A percentile compares a stretch with the other conserved stretches of the same genome.
Evolutionary conservation across 2,329 filamentous ascomycete species (phyloP).

Genomic region (Cladosporium sp.): DNA sequence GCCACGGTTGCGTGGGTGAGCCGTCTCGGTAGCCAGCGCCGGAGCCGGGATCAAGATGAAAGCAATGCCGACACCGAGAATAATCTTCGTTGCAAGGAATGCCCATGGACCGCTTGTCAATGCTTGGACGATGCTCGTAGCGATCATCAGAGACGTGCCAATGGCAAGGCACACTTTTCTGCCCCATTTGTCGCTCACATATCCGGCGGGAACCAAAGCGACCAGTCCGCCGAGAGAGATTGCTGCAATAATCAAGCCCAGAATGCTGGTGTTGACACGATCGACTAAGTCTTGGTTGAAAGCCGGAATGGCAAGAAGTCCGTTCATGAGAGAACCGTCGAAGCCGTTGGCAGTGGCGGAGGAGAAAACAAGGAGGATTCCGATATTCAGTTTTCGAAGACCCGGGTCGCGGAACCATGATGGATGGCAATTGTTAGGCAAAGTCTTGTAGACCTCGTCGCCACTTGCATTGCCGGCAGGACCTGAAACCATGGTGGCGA

Average conservation of each 20-base stretch:
- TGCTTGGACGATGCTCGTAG: slow-evolving; percentile 1
- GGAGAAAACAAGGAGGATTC: slow-evolving; percentile 13
- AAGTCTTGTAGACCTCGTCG: slow-evolving; percentile 17
- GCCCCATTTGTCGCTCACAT: slow-evolving; percentile 21
- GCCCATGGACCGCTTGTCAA: slow-evolving; percentile 12
- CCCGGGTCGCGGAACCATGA: slow-evolving; percentile 20
- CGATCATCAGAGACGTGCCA: slow-evolving; percentile 36
- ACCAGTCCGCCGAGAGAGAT: slow-evolving; percentile 20
- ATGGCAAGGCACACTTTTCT: slow-evolving; percentile 25
- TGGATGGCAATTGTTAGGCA: slow-evolving; percentile 18
- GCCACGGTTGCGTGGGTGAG: slow-evolving; percentile 16
- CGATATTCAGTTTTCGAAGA: slow-evolving; percentile 16
- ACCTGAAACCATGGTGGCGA: slow-evolving; percentile 7
- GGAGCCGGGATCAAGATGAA: slow-evolving; percentile 16
- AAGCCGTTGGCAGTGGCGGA: slow-evolving; percentile 18
- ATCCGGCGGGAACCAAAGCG: slow-evolving; percentile 19
- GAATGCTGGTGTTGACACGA: slow-evolving; percentile 16
- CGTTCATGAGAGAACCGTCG: slow-evolving; percentile 26
- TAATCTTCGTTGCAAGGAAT: slow-evolving; percentile 17
- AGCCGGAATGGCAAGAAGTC: slow-evolving; percentile 21
- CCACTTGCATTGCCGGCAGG: slow-evolving; percentile 13
- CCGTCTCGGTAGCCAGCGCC: slow-evolving; percentile 15
- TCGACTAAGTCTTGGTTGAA: slow-evolving; percentile 12
- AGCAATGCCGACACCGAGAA: slow-evolving; percentile 17
- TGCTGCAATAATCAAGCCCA: slow-evolving; percentile 24